phyloP scores from a whole-genome alignment of 192 early-diverging fungal genomes.

The Phycomyces nitens region DNA sequence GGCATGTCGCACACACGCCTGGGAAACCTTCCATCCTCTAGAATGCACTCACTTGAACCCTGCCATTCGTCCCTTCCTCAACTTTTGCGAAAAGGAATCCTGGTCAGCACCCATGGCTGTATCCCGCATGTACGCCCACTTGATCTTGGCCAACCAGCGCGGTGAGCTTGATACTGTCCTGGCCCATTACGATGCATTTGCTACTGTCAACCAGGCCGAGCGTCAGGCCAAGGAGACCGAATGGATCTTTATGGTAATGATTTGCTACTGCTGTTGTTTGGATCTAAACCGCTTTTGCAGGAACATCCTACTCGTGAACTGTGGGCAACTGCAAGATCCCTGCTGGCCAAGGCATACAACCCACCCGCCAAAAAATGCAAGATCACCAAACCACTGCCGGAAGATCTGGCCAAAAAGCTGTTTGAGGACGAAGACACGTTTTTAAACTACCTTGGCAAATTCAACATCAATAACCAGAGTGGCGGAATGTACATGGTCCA shows the following conservation, averaged over 20 bases:
- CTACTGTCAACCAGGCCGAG: constrained; percentile 52
- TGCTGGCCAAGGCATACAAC: constrained; percentile 43
- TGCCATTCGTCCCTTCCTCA: constrained; percentile 37
- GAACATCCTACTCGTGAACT: constrained; percentile 37
- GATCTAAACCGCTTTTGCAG: constrained; percentile 2
- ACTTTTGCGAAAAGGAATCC: constrained; percentile 37
- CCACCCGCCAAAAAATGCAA: constrained; percentile 47
- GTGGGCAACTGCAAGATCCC: constrained; percentile 39
- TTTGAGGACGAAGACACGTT: constrained; percentile 52
- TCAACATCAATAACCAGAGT: constrained; percentile 61
- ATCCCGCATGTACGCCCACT: constrained; percentile 41
- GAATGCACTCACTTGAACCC: constrained; percentile 46
- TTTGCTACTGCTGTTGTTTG: not conserved
- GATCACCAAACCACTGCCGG: constrained; percentile 48
- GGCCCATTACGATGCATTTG: constrained; percentile 50
- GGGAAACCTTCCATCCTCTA: constrained; percentile 45
- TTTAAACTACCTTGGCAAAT: constrained; percentile 53
- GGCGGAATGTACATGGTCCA: constrained; percentile 60
- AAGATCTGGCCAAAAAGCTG: constrained; percentile 38
- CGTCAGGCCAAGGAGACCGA: constrained; percentile 53
- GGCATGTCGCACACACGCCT: constrained; percentile 40
- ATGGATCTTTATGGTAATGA: constrained; percentile 51
- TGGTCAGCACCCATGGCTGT: constrained; percentile 51
- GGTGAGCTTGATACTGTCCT: constrained; percentile 40
- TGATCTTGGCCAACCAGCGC: constrained; percentile 45